Percentiles rank a stretch among this genome's conserved stretches.
phyloP scores from a whole-genome alignment of 2,329 filamentous ascomycete genomes.

The Pestalotiopsis sp. region DNA sequence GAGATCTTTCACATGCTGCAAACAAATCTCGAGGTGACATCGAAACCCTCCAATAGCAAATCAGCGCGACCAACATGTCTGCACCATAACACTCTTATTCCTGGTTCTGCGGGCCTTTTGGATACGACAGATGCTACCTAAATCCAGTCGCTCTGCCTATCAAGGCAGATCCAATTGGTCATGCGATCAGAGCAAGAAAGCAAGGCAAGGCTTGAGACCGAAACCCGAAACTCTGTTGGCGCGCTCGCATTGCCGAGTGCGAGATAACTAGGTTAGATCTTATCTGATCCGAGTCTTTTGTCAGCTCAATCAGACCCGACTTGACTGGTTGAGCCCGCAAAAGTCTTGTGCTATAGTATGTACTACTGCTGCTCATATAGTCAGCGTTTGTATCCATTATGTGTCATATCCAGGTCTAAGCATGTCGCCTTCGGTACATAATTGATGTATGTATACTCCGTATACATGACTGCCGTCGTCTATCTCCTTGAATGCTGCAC shows the following conservation, averaged over 20 bases:
- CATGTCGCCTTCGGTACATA: too few species aligned
- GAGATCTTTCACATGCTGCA: background rate
- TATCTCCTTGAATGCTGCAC: background rate
- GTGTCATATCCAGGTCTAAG: too few species aligned
- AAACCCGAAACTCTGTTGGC: background rate
- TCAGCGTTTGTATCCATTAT: too few species aligned
- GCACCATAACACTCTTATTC: background rate
- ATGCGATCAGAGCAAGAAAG: background rate
- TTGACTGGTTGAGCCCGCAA: background rate
- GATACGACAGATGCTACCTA: background rate
- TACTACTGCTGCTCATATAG: background rate
- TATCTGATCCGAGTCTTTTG: constrained; percentile 10
- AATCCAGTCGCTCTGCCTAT: background rate
- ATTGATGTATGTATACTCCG: too few species aligned
- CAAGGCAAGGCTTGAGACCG: background rate
- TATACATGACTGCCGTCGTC: background rate
- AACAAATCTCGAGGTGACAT: background rate
- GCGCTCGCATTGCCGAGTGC: constrained; percentile 7
- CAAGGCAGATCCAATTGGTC: background rate
- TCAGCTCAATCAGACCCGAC: background rate
- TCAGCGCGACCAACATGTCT: constrained; percentile 8
- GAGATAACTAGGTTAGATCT: constrained; percentile 13
- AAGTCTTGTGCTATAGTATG: background rate
- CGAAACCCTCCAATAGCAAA: background rate
- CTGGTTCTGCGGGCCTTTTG: background rate